Percentiles rank a stretch among this genome's conserved stretches.
Evolutionary conservation across 192 early-diverging fungal species (phyloP).

Genomic region (Coemansia sp.): DNA sequence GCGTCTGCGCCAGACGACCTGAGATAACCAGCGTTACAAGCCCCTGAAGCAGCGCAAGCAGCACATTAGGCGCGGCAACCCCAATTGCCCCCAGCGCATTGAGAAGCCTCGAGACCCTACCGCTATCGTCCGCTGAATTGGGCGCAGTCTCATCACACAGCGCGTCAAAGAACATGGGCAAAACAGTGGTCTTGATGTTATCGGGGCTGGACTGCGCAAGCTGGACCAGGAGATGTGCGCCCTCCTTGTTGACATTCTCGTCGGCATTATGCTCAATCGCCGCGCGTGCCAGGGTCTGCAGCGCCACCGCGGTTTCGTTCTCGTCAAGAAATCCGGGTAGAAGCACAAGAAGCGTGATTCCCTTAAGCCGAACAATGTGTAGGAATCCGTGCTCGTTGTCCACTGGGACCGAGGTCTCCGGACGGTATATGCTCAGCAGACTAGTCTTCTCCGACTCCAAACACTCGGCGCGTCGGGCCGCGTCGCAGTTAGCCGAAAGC

Average conservation of each 20-base stretch:
- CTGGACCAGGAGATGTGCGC: constrained; percentile 47
- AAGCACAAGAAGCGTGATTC: constrained; percentile 66
- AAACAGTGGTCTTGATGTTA: constrained; percentile 21
- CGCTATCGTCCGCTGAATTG: background rate
- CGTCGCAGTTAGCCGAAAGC: constrained; percentile 64
- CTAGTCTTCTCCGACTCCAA: constrained; percentile 72
- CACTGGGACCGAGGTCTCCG: constrained; percentile 60
- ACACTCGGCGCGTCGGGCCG: constrained; percentile 44
- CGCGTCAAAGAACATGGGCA: constrained; percentile 49
- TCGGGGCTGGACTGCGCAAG: constrained; percentile 42
- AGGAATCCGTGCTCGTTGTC: constrained; percentile 75
- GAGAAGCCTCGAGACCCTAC: constrained; percentile 39
- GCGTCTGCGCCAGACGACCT: constrained; percentile 17
- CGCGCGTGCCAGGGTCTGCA: constrained; percentile 41
- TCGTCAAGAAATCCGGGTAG: constrained; percentile 58
- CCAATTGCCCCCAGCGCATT: constrained; percentile 49
- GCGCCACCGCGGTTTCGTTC: constrained; percentile 56
- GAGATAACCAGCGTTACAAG: constrained; percentile 19
- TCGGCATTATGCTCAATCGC: constrained; percentile 51
- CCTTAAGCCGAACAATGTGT: constrained; percentile 69
- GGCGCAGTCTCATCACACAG: constrained; percentile 27
- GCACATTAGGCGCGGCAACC: constrained; percentile 23
- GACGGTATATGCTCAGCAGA: constrained; percentile 72
- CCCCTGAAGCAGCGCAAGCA: constrained; percentile 29
- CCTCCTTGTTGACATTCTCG: constrained; percentile 55